These are phyloP conservation scores for Zopfia rhizophila DNA, from an alignment of 2,329 filamentous ascomycete genomes.

Conservation along the genomic window DNA sequence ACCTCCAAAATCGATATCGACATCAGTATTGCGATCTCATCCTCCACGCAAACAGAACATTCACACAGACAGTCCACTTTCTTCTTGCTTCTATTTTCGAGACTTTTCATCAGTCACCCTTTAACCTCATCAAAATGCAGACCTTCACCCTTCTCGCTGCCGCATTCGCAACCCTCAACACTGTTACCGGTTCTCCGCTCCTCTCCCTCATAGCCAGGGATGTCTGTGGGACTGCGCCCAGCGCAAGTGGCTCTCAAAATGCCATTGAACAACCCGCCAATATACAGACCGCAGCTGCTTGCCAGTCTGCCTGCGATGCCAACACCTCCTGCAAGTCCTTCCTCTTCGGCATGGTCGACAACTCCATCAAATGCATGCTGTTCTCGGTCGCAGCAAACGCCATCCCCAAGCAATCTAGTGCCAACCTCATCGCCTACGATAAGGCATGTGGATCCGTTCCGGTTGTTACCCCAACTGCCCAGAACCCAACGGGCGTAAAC, in stretches of 20 bases:
- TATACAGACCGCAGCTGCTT: conserved; percentile 18
- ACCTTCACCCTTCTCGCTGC: conserved; percentile 23
- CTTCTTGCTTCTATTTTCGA: no score
- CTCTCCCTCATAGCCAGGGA: conserved; percentile 12
- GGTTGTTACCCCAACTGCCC: conserved; percentile 19
- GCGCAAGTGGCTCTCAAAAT: conserved; percentile 18
- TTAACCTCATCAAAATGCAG: conserved; percentile 24
- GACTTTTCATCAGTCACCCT: no score
- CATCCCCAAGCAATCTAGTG: conserved; percentile 19
- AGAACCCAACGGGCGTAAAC: conserved; percentile 25
- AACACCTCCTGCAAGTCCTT: conserved; percentile 24
- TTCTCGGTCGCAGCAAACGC: conserved; percentile 17
- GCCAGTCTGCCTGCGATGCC: conserved; percentile 21
- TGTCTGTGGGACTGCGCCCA: conserved; percentile 22
- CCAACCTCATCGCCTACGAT: conserved; percentile 26
- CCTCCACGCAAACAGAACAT: no score
- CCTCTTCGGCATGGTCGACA: conserved; percentile 28
- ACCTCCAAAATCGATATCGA: no score
- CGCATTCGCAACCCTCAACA: conserved; percentile 15
- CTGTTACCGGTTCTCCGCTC: conserved; percentile 21
- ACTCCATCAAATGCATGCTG: conserved; percentile 26
- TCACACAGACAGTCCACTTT: no score
- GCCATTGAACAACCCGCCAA: conserved; percentile 18
- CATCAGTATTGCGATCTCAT: no score
- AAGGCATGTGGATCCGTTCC: conserved; percentile 26